phyloP scores from a whole-genome alignment of 2,329 filamentous ascomycete genomes.

The Pestalotiopsis sp. region DNA sequence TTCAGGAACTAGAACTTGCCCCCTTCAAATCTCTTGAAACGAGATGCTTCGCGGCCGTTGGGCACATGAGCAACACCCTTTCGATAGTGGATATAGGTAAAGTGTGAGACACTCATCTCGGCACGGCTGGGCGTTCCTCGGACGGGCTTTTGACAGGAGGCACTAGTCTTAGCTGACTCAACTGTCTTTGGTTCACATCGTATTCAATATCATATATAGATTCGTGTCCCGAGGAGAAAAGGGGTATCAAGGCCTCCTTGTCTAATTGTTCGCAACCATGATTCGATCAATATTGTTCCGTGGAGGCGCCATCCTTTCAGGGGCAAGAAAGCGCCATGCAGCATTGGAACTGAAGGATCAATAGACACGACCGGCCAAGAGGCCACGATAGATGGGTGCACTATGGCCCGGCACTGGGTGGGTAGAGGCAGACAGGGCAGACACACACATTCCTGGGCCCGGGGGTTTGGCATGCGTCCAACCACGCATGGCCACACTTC shows the following conservation, averaged over 20 bases:
- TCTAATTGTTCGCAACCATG: background rate
- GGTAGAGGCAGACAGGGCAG: background rate
- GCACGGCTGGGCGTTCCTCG: background rate
- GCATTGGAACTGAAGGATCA: background rate
- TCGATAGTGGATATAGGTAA: background rate
- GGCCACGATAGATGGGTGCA: background rate
- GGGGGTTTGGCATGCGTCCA: background rate
- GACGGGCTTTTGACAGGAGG: background rate
- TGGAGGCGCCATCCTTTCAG: background rate
- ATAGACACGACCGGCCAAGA: background rate
- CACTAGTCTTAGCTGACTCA: background rate
- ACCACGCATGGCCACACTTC: background rate
- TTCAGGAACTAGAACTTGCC: background rate
- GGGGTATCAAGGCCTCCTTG: background rate
- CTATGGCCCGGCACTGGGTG: background rate
- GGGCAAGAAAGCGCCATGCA: background rate
- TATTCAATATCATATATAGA: background rate
- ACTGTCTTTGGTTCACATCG: background rate
- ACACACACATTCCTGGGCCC: background rate
- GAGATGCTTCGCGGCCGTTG: background rate
- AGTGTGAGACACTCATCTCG: constrained; percentile 7
- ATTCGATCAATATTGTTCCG: background rate
- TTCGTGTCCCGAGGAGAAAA: background rate
- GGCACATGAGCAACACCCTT: background rate
- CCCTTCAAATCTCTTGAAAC: background rate